phyloP scores from a whole-genome alignment of 805 yeast species.

The Zygosaccharomyces gambellarensis region DNA sequence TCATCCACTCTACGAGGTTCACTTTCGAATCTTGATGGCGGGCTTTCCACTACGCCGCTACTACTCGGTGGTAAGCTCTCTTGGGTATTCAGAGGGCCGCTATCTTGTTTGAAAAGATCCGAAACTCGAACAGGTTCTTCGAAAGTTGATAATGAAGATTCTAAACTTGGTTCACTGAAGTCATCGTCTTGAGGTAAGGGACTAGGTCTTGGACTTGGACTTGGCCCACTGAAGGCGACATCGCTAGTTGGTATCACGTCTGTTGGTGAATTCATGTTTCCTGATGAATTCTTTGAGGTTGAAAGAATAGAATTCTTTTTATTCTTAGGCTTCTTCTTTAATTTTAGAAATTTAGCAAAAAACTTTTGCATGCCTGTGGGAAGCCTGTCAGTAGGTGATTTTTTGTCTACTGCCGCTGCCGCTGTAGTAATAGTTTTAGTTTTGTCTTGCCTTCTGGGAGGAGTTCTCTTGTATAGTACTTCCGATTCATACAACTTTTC shows the following conservation, averaged over 20 bases:
- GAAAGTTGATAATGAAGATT: constrained; percentile 13
- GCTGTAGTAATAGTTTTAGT: neutral
- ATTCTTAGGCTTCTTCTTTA: constrained; percentile 6
- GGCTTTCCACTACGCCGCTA: neutral
- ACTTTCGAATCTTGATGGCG: constrained; percentile 1
- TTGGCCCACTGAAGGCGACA: neutral
- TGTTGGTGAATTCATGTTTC: neutral
- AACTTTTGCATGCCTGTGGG: constrained; percentile 6
- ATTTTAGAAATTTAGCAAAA: constrained; percentile 9
- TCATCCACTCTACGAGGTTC: constrained; percentile 1
- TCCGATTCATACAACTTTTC: constrained; percentile 9
- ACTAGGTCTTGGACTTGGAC: constrained; percentile 2
- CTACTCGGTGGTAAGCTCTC: neutral
- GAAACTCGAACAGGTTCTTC: constrained; percentile 26
- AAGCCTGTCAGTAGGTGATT: neutral
- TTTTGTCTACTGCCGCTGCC: neutral
- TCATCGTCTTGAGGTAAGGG: constrained; percentile 1
- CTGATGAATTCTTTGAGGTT: neutral
- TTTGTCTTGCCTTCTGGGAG: constrained; percentile 1
- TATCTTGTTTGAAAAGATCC: constrained; percentile 15
- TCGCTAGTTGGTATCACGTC: neutral
- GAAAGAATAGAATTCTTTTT: neutral
- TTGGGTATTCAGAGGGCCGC: neutral
- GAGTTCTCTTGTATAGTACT: neutral
- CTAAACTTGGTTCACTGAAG: constrained; percentile 1